Conservation (phyloP, 2,329 filamentous ascomycete genomes). For the Claviceps pazoutovae region DNA sequence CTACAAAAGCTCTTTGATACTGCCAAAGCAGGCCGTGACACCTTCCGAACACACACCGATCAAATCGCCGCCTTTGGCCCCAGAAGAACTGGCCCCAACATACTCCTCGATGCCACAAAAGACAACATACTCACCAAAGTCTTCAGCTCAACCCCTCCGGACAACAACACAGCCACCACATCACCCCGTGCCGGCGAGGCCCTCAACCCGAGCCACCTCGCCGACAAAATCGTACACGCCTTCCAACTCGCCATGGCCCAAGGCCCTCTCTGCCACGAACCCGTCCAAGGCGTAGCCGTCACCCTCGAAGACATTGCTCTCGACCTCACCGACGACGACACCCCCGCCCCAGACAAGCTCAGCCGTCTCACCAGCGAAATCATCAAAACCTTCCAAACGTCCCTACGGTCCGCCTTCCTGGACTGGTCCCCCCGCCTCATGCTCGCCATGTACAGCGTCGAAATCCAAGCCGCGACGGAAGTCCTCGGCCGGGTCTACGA, state of each 20-base stretch:
- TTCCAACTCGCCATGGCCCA: conserved; percentile 87
- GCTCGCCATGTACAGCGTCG: conserved; percentile 94
- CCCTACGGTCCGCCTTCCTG: conserved; percentile 74
- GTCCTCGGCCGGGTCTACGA: conserved; percentile 92
- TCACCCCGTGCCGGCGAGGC: conserved; percentile 31
- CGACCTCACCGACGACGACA: conserved; percentile 36
- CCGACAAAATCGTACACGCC: conserved; percentile 82
- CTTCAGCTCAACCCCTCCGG: conserved; percentile 30
- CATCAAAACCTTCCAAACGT: conserved; percentile 74
- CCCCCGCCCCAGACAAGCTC: conserved; percentile 49
- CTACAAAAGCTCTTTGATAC: conserved; percentile 55
- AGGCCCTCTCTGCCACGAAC: conserved; percentile 84
- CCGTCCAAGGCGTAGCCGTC: conserved; percentile 83
- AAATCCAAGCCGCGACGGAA: conserved; percentile 92
- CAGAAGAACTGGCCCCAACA: conserved; percentile 69
- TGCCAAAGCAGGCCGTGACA: conserved; percentile 57
- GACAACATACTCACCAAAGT: conserved; percentile 59
- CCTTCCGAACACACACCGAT: conserved; percentile 63
- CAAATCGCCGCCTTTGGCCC: conserved; percentile 86
- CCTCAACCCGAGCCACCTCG: conserved; percentile 53
- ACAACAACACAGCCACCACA: conserved; percentile 14
- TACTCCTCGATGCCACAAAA: conserved; percentile 72
- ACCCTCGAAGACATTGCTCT: conserved; percentile 71
- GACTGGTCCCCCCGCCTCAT: conserved; percentile 95
- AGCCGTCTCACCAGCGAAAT: conserved; percentile 83